Evolutionary conservation across 495 filamentous ascomycete genomes (phyloP), one percentile per base, ranked within the genome.

Genomic region (Melanomma pulvis-pyrius): DNA sequence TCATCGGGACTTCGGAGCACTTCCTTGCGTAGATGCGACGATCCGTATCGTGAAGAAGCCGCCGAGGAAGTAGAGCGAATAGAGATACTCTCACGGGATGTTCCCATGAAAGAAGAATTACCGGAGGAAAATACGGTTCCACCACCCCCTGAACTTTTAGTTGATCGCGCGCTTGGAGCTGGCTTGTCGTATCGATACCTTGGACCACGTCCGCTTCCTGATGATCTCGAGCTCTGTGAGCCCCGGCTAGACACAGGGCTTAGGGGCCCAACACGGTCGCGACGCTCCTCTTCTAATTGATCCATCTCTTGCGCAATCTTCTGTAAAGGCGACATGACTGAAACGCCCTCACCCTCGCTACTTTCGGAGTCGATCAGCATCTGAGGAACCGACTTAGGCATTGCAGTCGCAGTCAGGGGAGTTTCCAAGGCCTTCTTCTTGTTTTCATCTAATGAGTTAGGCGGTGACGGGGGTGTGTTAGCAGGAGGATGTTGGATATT

Each of bases 401-500:
- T 29, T 19, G 62, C 34, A 6, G 63, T 60, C 17, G 64, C 61
- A 6, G 61, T 63, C 44, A 74, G 61, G 68, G 49, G 73, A 53
- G 70, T 75, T 67, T 77, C 79, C 25, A 71, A 70, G 4, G 70
- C 70, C 49, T 79, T 79, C 39, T 61, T 74, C 44, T 61, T 74
- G 73, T 75, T 76, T 61, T 89, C 85, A 70, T 92, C 91, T 51
- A 91, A 82, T 4, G 86, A 90, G 30, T 88, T 85, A 19, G 91
- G 89, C n/a, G 90, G 87, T 25, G 88, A 88, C 17, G 93, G 87
- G 53, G 92, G 88, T 21, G 90, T 80, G 8, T 87, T 82, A 57
- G 87, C 83, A 6, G 92, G 90, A 46, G 85, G 82, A 76, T 97
- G 92, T 65, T 96, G 92, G 25, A 93, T 87, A 74, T 90, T 93